Base-by-base conservation (phyloP, 768 basidiomycete genomes). In the Tulasnella sp. region DNA sequence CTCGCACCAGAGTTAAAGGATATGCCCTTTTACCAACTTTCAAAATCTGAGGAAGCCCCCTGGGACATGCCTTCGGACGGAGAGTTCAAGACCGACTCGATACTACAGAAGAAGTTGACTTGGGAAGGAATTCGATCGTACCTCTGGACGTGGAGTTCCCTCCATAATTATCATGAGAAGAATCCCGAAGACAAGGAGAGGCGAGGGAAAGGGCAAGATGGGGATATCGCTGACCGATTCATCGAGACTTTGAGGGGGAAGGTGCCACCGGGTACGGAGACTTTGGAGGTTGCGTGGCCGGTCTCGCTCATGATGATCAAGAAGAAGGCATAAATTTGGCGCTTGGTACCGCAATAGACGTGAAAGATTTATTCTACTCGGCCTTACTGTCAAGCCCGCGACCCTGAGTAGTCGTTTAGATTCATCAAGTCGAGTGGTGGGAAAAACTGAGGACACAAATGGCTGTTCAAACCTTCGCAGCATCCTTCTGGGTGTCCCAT, bases 111-210 rank as follows among this genome's bases (percentile, higher is more conserved):
- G 65, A 72, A 67, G 41, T 79, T 84, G 76, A 77, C 78, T 0
- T 86, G 84, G 85, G 74, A 77, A 11, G 80, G 80, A 58, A 70
- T 91, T 0, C 74, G 85, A 4, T 77, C 74, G 1, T 91, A 89
- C 67, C 73, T 91, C 19, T 74, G 80, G 49, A 88, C 87, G 0
- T 84, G 78, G 74, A 87, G 84, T 65, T 73, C 86, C 1, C 70
- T 88, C 51, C 81, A 85, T 61, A 80, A 78, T 11, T 90, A 78
- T 68, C 79, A 81, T 62, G 83, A 85, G 63, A 66, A 66, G 10
- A 76, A 81, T 66, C 85, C 86, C 0, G 75, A 78, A 29, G 85
- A 89, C 65, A 64, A 71, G 45, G 61, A 53, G 19, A 34, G 51
- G 59, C 42, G 26, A 17, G 59, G 59, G 21, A 52, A 47, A n/a